Conservation (phyloP, 768 basidiomycete species). For the Hemileccinum rubropunctum region DNA sequence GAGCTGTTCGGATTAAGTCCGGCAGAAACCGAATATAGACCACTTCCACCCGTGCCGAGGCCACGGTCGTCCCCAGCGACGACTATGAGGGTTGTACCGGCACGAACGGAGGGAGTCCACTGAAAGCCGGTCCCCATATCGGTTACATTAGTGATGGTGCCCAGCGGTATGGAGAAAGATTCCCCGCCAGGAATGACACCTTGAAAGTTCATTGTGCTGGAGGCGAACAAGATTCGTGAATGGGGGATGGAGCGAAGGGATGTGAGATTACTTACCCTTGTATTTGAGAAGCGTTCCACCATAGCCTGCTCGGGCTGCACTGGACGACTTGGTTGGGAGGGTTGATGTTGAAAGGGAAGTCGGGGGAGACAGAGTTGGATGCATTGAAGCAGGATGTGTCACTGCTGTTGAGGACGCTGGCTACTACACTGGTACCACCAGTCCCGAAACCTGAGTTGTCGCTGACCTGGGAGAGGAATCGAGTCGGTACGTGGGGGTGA, state of each 20-base stretch:
- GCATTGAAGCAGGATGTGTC: slow-evolving; percentile 63
- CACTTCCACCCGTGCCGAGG: slow-evolving; percentile 67
- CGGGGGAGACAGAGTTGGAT: slow-evolving; percentile 43
- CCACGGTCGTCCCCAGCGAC: slow-evolving; percentile 68
- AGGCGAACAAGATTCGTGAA: background rate
- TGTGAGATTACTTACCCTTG: slow-evolving; percentile 51
- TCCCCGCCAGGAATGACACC: slow-evolving; percentile 80
- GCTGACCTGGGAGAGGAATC: slow-evolving; percentile 43
- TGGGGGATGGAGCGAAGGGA: background rate
- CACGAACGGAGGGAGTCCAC: slow-evolving; percentile 64
- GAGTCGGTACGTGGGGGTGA: background rate
- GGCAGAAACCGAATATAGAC: slow-evolving; percentile 49
- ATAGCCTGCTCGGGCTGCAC: slow-evolving; percentile 60
- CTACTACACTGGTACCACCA: slow-evolving; percentile 72
- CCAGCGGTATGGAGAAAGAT: slow-evolving; percentile 63
- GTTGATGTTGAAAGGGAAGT: slow-evolving; percentile 58
- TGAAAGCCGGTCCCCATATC: slow-evolving; percentile 59
- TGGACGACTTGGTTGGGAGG: slow-evolving; percentile 66
- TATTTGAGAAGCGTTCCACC: slow-evolving; percentile 54
- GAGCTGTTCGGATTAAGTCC: slow-evolving; percentile 47
- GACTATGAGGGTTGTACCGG: slow-evolving; percentile 64
- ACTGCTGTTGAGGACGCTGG: slow-evolving; percentile 47
- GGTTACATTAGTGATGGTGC: slow-evolving; percentile 40
- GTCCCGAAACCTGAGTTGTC: slow-evolving; percentile 61
- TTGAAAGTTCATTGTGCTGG: slow-evolving; percentile 57